Percentiles rank a stretch among this genome's conserved stretches.
These are phyloP conservation scores for Gracilaria caudata DNA, from an alignment of 23 red algal genomes.

Conservation along the genomic window DNA sequence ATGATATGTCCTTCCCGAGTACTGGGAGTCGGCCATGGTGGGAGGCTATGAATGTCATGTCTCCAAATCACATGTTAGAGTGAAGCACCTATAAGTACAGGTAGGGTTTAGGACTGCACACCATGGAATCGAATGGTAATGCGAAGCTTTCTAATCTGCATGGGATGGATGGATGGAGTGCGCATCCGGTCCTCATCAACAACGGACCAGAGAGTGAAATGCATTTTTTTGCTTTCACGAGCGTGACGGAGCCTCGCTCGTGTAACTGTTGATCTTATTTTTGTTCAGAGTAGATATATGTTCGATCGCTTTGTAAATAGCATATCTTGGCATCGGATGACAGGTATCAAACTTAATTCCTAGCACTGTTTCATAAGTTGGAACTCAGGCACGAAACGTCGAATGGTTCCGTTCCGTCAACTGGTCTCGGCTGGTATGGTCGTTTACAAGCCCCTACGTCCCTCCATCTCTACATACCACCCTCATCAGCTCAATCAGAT, in stretches of 20 bases:
- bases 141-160: neutral
- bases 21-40: neutral
- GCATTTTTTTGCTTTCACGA: neutral
- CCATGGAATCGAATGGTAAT: neutral
- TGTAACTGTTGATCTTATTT: neutral
- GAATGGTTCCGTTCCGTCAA: too few relatives aligned
- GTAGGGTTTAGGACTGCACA: neutral
- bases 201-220: neutral
- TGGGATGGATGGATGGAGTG: neutral
- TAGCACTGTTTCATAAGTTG: neutral
- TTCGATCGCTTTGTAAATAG: neutral
- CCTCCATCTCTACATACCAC: too few relatives aligned
- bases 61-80: neutral
- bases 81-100: neutral
- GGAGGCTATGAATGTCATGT: neutral
- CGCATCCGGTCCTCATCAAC: neutral
- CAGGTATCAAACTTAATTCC: neutral
- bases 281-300: neutral
- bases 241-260: neutral
- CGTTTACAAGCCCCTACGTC: too few relatives aligned
- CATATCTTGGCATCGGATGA: neutral
- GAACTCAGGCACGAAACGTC: neutral
- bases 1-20: slow-evolving; percentile 35
- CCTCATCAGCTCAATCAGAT: neutral
- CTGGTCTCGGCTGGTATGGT: too few relatives aligned